These are phyloP conservation scores for Postia placenta DNA, from an alignment of 768 basidiomycete genomes.

Conservation along the genomic window DNA sequence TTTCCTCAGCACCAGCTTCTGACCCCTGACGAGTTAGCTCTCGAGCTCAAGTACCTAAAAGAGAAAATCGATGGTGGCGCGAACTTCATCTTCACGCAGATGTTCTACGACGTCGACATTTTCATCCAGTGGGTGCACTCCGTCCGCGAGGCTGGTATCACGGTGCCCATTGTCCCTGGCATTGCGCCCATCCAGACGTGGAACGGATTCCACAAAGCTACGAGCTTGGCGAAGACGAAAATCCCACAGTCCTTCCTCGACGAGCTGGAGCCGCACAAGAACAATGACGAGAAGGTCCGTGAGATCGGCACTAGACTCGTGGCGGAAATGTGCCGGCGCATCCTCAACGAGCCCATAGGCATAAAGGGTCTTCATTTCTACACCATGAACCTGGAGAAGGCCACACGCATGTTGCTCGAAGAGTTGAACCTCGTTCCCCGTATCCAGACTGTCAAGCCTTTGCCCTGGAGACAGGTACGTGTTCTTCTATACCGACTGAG, in stretches of 20 bases:
- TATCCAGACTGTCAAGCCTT: slow-evolving; percentile 86
- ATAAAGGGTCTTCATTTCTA: slow-evolving; percentile 93
- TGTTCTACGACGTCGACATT: slow-evolving; percentile 93
- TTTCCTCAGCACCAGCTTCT: slow-evolving; percentile 82
- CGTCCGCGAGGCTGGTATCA: slow-evolving; percentile 80
- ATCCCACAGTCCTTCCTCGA: slow-evolving; percentile 77
- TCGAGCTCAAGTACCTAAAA: slow-evolving; percentile 83
- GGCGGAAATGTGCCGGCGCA: slow-evolving; percentile 87
- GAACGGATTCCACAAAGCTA: slow-evolving; percentile 88
- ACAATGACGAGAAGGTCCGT: slow-evolving; percentile 88
- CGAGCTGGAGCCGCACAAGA: slow-evolving; percentile 79
- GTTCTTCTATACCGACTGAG: slow-evolving; percentile 8
- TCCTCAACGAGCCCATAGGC: slow-evolving; percentile 72
- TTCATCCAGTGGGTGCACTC: slow-evolving; percentile 89
- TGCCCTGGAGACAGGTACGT: slow-evolving; percentile 93
- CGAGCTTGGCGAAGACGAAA: slow-evolving; percentile 66
- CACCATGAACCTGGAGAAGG: slow-evolving; percentile 96
- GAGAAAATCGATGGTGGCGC: slow-evolving; percentile 89
- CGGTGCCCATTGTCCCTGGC: slow-evolving; percentile 87
- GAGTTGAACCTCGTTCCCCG: slow-evolving; percentile 85
- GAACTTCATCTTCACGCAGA: slow-evolving; percentile 94
- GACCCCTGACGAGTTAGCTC: slow-evolving; percentile 64
- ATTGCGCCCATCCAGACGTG: slow-evolving; percentile 94
- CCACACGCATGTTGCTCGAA: slow-evolving; percentile 90
- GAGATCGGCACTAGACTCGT: slow-evolving; percentile 92